These are phyloP conservation scores for Erigeron canadensis DNA, from an alignment of 129 eudicot species.

Conservation along the genomic window DNA sequence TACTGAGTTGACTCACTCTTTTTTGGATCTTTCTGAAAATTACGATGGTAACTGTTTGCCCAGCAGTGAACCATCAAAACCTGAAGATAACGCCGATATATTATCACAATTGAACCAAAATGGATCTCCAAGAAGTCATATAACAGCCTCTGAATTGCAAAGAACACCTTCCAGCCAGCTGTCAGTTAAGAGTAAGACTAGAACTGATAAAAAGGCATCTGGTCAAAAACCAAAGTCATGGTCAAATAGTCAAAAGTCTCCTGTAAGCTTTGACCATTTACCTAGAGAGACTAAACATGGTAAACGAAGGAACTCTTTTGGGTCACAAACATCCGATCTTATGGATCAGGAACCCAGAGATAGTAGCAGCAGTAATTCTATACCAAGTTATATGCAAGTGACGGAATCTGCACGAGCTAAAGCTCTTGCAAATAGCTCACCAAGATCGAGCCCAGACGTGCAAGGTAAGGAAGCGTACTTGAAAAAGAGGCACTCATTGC, in stretches of 20 bases:
- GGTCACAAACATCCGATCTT: conserved; percentile 58
- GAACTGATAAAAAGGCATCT: conserved; percentile 36
- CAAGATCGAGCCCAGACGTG: conserved; percentile 86
- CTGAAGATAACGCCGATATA: conserved; percentile 5
- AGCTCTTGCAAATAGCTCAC: conserved; percentile 64
- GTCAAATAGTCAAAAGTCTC: conserved; percentile 60
- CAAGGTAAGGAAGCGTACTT: conserved; percentile 55
- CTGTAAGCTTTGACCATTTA: conserved; percentile 49
- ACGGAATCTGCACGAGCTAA: conserved; percentile 89
- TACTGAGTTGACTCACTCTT: conserved; percentile 37
- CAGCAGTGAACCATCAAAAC: not conserved
- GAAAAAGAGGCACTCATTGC: conserved; percentile 77
- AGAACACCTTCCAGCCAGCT: conserved; percentile 68
- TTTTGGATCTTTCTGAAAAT: conserved; percentile 34
- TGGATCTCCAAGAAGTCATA: conserved; percentile 64
- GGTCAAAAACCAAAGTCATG: conserved; percentile 42
- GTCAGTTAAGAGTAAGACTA: conserved; percentile 50
- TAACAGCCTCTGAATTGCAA: conserved; percentile 47
- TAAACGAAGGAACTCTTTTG: conserved; percentile 71
- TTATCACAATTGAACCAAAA: conserved; percentile 26
- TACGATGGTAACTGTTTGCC: conserved; percentile 5
- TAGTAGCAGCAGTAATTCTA: conserved; percentile 57
- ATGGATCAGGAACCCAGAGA: conserved; percentile 77
- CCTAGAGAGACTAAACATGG: conserved; percentile 58
- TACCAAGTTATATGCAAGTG: conserved; percentile 94